Evolutionary conservation across 116 monocot genomes (phyloP), one percentile per base, ranked within the genome.

Genomic region (Iris pallida): DNA sequence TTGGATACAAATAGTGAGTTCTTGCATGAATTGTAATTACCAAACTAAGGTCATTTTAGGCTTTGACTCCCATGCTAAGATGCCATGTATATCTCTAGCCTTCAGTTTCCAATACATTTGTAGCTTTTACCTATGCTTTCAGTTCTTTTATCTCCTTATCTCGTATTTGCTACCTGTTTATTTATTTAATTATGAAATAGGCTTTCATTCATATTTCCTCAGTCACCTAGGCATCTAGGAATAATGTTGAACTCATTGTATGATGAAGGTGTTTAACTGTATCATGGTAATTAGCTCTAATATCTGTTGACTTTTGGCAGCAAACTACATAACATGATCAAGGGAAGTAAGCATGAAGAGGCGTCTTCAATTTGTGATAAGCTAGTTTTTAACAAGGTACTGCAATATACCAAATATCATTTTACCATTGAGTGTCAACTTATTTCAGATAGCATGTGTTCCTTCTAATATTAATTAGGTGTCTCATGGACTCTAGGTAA

Each of bases 1-100:
- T 95, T 71, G 91, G 80, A 55, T 91, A 76, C 66, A 80, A 68
- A 59, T 91, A 83, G 95, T 95, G 91, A 86, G 86, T 78, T 64
- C 51, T 54, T 67, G n/a, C 14, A 1, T 55, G 54, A 17, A 15
- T 30, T 30, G 2, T 30, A 30, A 30, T 30, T 30, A 30, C 30
- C 30, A 30, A 30, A 30, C 30, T 30, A 30, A 30, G 3, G 30
- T 30, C 30, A 30, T 30, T 30, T 0, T 30, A 30, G 30, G 30
- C 30, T 30, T 30, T 30, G 30, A 30, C 30, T 30, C 30, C 30
- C 30, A 30, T 30, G 30, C 30, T 30, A 30, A 30, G 30, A 30
- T 30, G 30, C 30, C 30, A 30, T 30, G 30, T 30, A n/a, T n/a
- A 30, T 30, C 30, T 30, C 30, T 30, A 30, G 30, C 30, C 30